Base-by-base conservation (phyloP, 1,284 basidiomycete genomes). In the Cutaneotrichosporon sp. region DNA sequence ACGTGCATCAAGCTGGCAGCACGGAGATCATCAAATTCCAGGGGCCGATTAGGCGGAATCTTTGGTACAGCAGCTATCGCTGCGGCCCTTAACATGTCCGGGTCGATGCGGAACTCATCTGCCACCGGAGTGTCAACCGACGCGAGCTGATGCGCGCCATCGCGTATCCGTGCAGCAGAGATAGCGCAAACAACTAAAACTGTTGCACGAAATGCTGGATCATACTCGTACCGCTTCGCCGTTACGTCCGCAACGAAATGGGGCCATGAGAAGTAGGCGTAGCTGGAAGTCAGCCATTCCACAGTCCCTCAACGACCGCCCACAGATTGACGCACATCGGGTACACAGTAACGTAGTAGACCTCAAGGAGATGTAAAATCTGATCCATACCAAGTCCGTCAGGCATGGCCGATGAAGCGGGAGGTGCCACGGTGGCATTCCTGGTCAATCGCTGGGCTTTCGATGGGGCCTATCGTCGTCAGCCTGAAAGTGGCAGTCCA, bases 261-360 rank as follows among this genome's bases (percentile, higher is more conserved):
- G 5, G 47, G 41, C 57, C 57, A 59, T 7, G 50, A 53, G 46
- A 59, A 55, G 42, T 55, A 59, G 53, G 33, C 27, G 44, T 52
- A 59, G 37, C 57, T 59, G 46, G 24, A 11, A 9, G 20, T 29
- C 7, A 44, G 41, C 12, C 10, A 12, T 22, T 22, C 8, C 20
- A 5, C 34, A 37, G n/a, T 6, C 34, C n/a, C 9, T 24, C 20
- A 8, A 10, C 8, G 32, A n/a, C 46, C 29, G 46, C n/a, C n/a
- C n/a, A 14, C 26, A 38, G 32, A 31, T 10, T 12, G 49, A 50
- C 35, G 31, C 39, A 59, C 57, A 59, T 55, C 3, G 57, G 57
- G 35, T 59, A 59, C 17, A 55, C 53, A 3, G 53, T 26, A 3
- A 48, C 22, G 22, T 50, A 46, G 45, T 52, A 59, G 7, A 55